A percentile compares a stretch with the other conserved stretches of the same genome.
These are phyloP conservation scores for Isoetes engelmannii DNA, from an alignment of 83 land plant species.

Conservation along the genomic window DNA sequence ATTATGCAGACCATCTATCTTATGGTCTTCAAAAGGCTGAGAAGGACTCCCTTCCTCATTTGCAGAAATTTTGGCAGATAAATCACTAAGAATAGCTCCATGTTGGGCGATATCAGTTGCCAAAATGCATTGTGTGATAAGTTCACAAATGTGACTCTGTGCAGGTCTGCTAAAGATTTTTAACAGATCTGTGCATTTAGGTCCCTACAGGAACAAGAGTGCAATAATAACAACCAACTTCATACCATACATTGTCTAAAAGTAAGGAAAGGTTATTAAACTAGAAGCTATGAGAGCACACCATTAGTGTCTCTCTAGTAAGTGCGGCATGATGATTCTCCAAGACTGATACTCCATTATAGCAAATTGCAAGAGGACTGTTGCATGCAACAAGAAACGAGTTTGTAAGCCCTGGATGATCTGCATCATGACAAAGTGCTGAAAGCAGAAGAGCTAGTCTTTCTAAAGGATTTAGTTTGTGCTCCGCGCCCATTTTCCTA, in stretches of 20 bases:
- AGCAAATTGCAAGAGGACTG: constrained; percentile 41
- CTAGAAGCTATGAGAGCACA: neutral
- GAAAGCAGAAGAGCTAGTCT: constrained; percentile 27
- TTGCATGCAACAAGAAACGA: constrained; percentile 29
- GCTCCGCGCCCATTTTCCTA: constrained; percentile 23
- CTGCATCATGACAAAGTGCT: constrained; percentile 44
- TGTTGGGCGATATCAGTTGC: no score
- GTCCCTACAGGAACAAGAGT: neutral
- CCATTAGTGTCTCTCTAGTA: constrained; percentile 30
- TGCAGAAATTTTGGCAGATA: neutral
- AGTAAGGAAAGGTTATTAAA: neutral
- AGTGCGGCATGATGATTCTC: constrained; percentile 43
- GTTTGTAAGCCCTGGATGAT: constrained; percentile 45
- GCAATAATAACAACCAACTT: neutral
- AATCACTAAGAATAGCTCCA: no score
- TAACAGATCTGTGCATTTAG: no score
- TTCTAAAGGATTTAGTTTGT: constrained; percentile 29
- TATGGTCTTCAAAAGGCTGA: neutral
- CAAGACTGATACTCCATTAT: constrained; percentile 36
- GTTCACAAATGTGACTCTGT: no score
- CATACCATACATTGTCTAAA: neutral
- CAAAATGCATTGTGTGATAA: no score
- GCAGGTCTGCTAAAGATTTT: no score
- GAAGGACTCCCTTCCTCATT: neutral
- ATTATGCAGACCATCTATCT: no score